A percentile compares a stretch with the other conserved stretches of the same genome.
phyloP scores from a whole-genome alignment of 2,329 filamentous ascomycete genomes.

The Epichloe bromicola region DNA sequence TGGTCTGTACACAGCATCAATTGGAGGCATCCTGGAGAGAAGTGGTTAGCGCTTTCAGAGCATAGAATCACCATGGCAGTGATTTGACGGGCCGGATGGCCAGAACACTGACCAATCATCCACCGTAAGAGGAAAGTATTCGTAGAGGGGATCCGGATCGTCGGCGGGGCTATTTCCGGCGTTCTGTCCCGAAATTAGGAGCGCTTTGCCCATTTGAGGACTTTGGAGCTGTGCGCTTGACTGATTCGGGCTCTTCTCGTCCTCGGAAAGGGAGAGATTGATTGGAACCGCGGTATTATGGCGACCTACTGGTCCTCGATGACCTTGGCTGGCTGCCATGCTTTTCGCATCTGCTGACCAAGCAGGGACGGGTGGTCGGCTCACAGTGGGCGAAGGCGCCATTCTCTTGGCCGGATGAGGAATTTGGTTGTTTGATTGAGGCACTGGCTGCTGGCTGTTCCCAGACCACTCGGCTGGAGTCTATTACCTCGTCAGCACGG shows the following conservation, averaged over 20 bases:
- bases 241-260: conserved; percentile 44
- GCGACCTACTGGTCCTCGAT: conserved; percentile 12
- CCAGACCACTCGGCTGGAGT: conserved; percentile 30
- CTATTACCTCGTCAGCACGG: conserved; percentile 13
- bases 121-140: conserved; percentile 84
- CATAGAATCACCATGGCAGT: not conserved
- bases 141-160: conserved; percentile 73
- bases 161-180: conserved; percentile 53
- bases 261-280: conserved; percentile 45
- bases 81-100: not conserved
- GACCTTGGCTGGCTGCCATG: conserved; percentile 8
- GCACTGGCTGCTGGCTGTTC: conserved; percentile 22
- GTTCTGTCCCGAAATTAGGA: conserved; percentile 21
- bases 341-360: conserved; percentile 29
- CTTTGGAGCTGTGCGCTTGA: conserved; percentile 38
- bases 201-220: conserved; percentile 31
- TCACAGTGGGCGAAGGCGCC: conserved; percentile 37
- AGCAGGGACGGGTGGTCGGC: conserved; percentile 39
- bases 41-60: not conserved
- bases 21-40: conserved; percentile 57
- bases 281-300: conserved; percentile 27
- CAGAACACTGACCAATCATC: conserved; percentile 58
- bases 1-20: conserved; percentile 80
- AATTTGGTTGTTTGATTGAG: conserved; percentile 20
- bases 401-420: conserved; percentile 40